Percentiles rank a stretch among this genome's conserved stretches.
Evolutionary conservation across 2,329 filamentous ascomycete species (phyloP).

Genomic region (Sporothrix globosa): DNA sequence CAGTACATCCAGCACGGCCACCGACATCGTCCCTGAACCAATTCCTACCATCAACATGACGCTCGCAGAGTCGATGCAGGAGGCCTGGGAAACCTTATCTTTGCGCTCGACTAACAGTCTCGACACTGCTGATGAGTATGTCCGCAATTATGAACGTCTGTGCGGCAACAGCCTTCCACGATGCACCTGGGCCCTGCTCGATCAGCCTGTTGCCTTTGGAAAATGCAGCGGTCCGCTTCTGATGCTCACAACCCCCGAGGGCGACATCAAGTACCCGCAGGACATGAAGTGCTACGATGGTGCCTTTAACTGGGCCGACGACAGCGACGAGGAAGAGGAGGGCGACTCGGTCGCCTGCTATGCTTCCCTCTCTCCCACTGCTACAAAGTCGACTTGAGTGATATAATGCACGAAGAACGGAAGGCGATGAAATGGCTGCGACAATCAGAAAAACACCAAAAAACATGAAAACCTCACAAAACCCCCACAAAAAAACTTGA

Average conservation of each 20-base stretch:
- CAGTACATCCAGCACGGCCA: too few species aligned
- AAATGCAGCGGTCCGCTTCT: constrained; percentile 26
- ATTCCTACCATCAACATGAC: not conserved
- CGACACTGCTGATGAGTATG: not conserved
- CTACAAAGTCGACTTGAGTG: not conserved
- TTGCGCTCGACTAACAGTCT: not conserved
- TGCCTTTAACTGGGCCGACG: constrained; percentile 24
- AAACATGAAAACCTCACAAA: not conserved
- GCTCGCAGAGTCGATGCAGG: not conserved
- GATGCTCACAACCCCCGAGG: constrained; percentile 33
- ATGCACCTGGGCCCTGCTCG: constrained; percentile 30
- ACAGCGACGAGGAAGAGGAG: constrained; percentile 26
- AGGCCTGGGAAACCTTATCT: too few species aligned
- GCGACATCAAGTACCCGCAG: constrained; percentile 32
- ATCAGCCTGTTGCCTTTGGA: constrained; percentile 30
- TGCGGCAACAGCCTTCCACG: not conserved
- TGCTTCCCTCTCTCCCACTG: not conserved
- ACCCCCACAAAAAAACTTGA: too few species aligned
- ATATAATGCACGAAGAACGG: too few species aligned
- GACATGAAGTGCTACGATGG: constrained; percentile 30
- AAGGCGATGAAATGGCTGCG: too few species aligned
- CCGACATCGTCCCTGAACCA: too few species aligned
- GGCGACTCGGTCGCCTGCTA: too few species aligned
- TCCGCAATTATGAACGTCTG: constrained; percentile 8
- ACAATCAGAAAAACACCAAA: too few species aligned